Evolutionary conservation across 2,329 filamentous ascomycete genomes (phyloP), one percentile per base, ranked within the genome.

Genomic region (Magnaporthiopsis rhizophila): DNA sequence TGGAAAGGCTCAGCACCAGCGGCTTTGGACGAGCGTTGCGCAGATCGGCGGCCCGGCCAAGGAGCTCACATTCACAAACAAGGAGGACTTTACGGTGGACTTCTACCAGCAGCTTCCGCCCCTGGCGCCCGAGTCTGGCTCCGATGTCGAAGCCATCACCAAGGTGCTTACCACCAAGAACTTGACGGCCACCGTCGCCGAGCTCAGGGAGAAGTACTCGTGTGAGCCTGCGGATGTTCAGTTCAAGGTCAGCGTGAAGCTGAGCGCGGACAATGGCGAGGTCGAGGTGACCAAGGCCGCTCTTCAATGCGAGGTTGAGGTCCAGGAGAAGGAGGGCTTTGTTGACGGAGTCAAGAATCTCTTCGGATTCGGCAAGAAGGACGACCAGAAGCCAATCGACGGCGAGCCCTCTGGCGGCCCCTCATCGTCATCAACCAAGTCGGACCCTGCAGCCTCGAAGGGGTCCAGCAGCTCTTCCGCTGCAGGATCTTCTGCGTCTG

Each of bases 311-410:
- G 91, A 96, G 74, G 85, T 89, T 32, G 90, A 96, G 63, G 83
- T 82, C 5, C 75, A 78, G 11, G 86, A 88, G 76, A 91, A 92
- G 74, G 91, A 90, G 68, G 88, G 89, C 62, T 85, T 98, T 61
- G 90, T 97, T 61, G 94, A 97, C 72, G 93, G 92, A 58, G 91
- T 98, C 69, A 99, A 99, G 82, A 96, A 93, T 68, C 85, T 97
- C 67, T 96, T 99, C 73, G 95, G 95, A 7, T 93, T 98, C 73
- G 95, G 94, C 32, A 90, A 90, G 72, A 92, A 91, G 78, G 96
- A 96, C 78, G 89, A 90, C 38, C 90, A 94, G 64, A 90, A 97
- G 76, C 81, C 83, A 6, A 74, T 97, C 45, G 65, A 88, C 61
- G 81, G 79, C 28, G 85, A 83, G 58, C 80, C 74, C 24, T 72